Evolutionary conservation across 495 filamentous ascomycete genomes (phyloP).

Genomic region (Aspergillus bridgeri): DNA sequence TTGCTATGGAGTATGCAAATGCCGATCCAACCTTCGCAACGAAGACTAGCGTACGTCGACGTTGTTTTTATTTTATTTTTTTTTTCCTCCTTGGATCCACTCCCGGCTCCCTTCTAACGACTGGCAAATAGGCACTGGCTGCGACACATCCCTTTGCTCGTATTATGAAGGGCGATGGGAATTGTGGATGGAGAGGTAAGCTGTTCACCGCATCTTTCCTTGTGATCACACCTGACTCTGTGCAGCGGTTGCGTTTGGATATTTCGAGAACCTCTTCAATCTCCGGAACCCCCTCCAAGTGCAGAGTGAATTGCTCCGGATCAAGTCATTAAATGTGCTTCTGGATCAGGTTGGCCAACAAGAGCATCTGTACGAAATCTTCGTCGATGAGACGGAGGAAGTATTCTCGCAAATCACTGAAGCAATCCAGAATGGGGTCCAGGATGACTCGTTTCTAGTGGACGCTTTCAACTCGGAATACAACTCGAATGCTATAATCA

Average conservation of each 20-base stretch:
- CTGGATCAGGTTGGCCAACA: conserved; percentile 68
- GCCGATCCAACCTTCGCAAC: conserved; percentile 79
- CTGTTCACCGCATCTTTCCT: conserved; percentile 19
- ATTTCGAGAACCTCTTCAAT: conserved; percentile 80
- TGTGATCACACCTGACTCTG: conserved; percentile 14
- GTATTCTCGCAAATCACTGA: conserved; percentile 58
- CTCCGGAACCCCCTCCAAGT: conserved; percentile 60
- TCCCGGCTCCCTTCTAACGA: conserved; percentile 14
- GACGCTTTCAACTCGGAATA: conserved; percentile 72
- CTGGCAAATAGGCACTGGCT: conserved; percentile 61
- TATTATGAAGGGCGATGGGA: conserved; percentile 85
- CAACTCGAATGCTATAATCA: conserved; percentile 68
- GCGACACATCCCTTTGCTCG: conserved; percentile 85
- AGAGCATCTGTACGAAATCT: conserved; percentile 72
- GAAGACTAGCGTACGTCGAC: conserved; percentile 73
- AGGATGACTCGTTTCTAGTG: conserved; percentile 60
- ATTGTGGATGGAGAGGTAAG: conserved; percentile 96
- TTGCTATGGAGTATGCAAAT: conserved; percentile 85
- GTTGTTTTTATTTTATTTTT: neutral
- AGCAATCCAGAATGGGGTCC: conserved; percentile 50
- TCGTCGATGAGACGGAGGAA: conserved; percentile 68
- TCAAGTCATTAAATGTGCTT: conserved; percentile 66
- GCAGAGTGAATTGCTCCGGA: conserved; percentile 63
- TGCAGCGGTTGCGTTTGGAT: conserved; percentile 84
- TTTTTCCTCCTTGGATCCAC: too few relatives aligned